These are phyloP conservation scores for Recurvomyces mirabilis DNA, from an alignment of 495 filamentous ascomycete species.

Conservation along the genomic window DNA sequence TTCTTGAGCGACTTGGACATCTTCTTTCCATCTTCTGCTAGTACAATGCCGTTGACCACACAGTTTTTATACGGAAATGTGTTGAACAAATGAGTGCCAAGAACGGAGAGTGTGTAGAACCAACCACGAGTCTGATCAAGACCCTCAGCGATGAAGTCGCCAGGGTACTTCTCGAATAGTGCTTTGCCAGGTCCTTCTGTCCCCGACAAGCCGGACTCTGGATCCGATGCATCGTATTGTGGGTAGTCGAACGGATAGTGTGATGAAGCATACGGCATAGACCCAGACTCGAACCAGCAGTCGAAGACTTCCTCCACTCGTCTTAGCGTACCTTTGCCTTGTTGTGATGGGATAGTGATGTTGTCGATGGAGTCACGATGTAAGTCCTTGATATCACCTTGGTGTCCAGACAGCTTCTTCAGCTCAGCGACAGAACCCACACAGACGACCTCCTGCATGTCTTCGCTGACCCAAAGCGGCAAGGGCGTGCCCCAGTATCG, in stretches of 20 bases:
- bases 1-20: conserved; percentile 99
- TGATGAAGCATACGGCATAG: conserved; percentile 88
- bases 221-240: conserved; percentile 11
- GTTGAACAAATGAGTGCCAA: conserved; percentile 85
- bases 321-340: conserved; percentile 73
- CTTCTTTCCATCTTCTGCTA: conserved; percentile 95
- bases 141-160: conserved; percentile 95
- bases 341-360: conserved; percentile 89
- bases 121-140: conserved; percentile 91
- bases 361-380: conserved; percentile 92
- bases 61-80: conserved; percentile 90
- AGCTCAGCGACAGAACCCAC: conserved; percentile 79
- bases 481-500: conserved; percentile 96
- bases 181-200: conserved; percentile 37
- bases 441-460: conserved; percentile 75
- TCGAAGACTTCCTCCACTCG: conserved; percentile 90
- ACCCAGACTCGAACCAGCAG: conserved; percentile 91
- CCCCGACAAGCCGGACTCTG: conserved; percentile 14
- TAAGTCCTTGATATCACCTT: conserved; percentile 77
- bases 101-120: conserved; percentile 90
- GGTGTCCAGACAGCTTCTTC: conserved; percentile 72
- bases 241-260: conserved; percentile 93
- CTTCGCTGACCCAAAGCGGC: conserved; percentile 84
- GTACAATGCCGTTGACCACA: conserved; percentile 91
- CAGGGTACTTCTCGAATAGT: conserved; percentile 77